These are phyloP conservation scores for Cutaneotrichosporon daszewskae DNA, from an alignment of 1,284 basidiomycete genomes.

Conservation along the genomic window DNA sequence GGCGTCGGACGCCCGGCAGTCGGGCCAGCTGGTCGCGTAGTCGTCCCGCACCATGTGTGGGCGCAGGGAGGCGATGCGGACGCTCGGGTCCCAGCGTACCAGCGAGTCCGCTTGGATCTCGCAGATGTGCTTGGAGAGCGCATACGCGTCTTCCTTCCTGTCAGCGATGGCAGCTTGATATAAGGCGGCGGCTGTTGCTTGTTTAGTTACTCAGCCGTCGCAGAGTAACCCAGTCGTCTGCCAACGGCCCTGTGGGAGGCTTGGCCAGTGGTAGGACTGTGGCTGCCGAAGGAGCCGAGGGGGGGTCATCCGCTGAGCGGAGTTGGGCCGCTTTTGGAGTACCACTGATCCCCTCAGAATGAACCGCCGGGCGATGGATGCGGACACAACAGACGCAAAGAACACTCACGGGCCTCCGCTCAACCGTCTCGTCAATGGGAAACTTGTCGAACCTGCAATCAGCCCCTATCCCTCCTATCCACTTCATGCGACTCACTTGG, in stretches of 20 bases:
- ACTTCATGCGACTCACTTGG: no score
- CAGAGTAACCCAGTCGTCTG: no score
- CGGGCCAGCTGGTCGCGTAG: constrained; percentile 12
- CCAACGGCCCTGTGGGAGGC: no score
- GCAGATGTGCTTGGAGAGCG: constrained; percentile 40
- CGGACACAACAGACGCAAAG: not conserved
- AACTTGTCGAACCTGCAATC: constrained; percentile 33
- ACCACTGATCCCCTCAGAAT: no score
- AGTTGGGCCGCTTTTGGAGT: no score
- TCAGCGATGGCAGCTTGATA: no score
- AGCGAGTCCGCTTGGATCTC: constrained; percentile 44
- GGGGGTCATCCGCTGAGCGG: no score
- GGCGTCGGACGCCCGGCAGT: constrained; percentile 23
- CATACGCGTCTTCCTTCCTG: constrained; percentile 35
- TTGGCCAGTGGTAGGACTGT: no score
- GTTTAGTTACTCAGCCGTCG: no score
- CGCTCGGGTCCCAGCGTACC: constrained; percentile 17
- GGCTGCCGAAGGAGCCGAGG: no score
- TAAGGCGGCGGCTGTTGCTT: no score
- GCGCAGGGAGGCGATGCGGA: constrained; percentile 44
- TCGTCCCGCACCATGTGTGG: constrained; percentile 34
- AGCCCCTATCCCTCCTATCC: no score
- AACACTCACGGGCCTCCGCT: constrained; percentile 26
- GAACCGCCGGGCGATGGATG: not conserved
- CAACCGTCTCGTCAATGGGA: constrained; percentile 32